These are phyloP conservation scores for Schrenkiella parvula DNA, from an alignment of 345 rosid genomes.

Conservation along the genomic window DNA sequence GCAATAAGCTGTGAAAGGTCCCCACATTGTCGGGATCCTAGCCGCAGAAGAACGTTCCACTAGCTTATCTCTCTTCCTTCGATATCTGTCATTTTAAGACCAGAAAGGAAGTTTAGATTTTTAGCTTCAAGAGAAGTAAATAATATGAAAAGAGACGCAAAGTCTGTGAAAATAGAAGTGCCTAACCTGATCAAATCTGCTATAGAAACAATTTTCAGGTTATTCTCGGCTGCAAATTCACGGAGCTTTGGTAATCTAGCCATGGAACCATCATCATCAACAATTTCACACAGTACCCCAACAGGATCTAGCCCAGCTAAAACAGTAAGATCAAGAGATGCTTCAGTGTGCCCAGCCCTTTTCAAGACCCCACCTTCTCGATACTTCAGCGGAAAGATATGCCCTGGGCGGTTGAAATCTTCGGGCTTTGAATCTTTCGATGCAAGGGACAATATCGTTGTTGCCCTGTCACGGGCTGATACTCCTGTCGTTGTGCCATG, in stretches of 20 bases:
- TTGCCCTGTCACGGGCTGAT: conserved; percentile 83
- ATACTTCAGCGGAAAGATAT: conserved; percentile 76
- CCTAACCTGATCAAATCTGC: conserved; percentile 78
- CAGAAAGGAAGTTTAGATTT: background rate
- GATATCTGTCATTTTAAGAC: conserved; percentile 49
- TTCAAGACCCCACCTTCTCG: conserved; percentile 87
- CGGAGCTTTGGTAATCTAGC: conserved; percentile 79
- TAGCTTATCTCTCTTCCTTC: conserved; percentile 78
- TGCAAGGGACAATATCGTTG: conserved; percentile 69
- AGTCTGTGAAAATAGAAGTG: background rate
- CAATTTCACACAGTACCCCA: conserved; percentile 76
- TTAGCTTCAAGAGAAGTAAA: background rate
- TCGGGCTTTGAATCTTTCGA: conserved; percentile 76
- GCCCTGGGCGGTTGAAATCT: conserved; percentile 88
- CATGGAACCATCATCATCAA: conserved; percentile 92
- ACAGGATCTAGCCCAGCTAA: conserved; percentile 82
- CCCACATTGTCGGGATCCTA: conserved; percentile 89
- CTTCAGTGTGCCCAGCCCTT: conserved; percentile 96
- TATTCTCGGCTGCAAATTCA: conserved; percentile 56
- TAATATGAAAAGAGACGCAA: background rate
- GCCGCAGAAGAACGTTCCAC: conserved; percentile 78
- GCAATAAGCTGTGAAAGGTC: conserved; percentile 77
- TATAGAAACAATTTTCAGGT: conserved; percentile 60
- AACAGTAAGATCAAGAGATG: conserved; percentile 79
- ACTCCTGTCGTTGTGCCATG: conserved; percentile 91